Evolutionary conservation across 306 rosid genomes (phyloP), one percentile per base, ranked within the genome.

Genomic region (Cucurbita argyrosperma): DNA sequence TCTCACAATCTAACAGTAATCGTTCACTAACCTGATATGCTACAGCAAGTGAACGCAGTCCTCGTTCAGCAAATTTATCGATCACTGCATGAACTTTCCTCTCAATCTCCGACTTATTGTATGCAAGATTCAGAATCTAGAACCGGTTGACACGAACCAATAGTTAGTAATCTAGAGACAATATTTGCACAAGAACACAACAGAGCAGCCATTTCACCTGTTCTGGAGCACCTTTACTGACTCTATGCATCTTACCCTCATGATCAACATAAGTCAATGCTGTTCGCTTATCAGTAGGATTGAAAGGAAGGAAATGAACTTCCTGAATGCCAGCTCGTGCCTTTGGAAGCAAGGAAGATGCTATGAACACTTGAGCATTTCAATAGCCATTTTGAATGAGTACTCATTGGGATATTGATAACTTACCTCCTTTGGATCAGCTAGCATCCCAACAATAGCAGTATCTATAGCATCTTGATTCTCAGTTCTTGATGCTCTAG

Each of bases 161-260:
- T 18, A 43, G 9, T 73, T 23, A 40, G 23, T 19, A 40, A 26
- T 40, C 9, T 56, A 61, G 54, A 49, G 13, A 35, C 43, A 37
- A 11, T 6, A 18, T 9, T n/a, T 76, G 26, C 52, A 62, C 57
- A 50, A 61, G 26, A 45, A 13, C 19, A 12, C 57, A 7, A 5
- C 38, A 72, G n/a, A 63, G 61, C 61, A 38, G 45, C 63, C 38
- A 79, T 59, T 26, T 77, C 81, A 95, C 99, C 97, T 95, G 99
- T 79, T 91, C 96, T 0, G 97, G 99, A 66, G 99, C 99, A 76
- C 99, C 99, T 86, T 95, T 95, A 89, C 99, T 95, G 64, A 95
- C 99, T 83, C 97, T 82, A 51, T 88, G 99, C 99, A 88, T 88
- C 84, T 89, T 91, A 49, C 96, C 96, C 55, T 84, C 91, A 57